Base-by-base conservation (phyloP, 2,329 filamentous ascomycete species). In the Phialophora tarda region DNA sequence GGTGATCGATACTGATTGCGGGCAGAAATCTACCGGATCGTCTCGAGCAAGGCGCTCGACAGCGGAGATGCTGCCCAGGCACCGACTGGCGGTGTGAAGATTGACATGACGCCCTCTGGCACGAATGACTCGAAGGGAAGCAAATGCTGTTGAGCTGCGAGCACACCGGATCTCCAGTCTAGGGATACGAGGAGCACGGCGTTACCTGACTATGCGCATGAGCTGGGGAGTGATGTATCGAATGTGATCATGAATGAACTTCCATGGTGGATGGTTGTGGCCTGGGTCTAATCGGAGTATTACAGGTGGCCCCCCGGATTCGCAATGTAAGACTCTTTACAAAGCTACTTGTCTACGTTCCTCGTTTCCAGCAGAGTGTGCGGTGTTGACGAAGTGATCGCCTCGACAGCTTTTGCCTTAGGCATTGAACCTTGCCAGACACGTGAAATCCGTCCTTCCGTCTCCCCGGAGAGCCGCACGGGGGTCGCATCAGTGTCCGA, bases 41-140 rank as follows among this genome's bases (percentile, higher is more conserved):
- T 99, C 72, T 98, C 94, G 64, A 95, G 91, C 87, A 98, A 98
- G 86, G 92, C 93, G 50, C 88, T 98, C 75, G 94, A 97, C 78
- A 91, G 91, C 77, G 92, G 91, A 77, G 93, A 97, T 74, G 87
- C 88, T 69, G 85, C 89, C 71, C 90, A 92, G 78, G 90, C 91
- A 72, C 90, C 95, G 75, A 88, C 91, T 73, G 91, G 92, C 75
- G 89, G 88, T 74, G 92, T 91, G 78, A 82, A 85, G 58, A 91
- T 98, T 76, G 90, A 92, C 71, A 90, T 97, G 75, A 94, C 88
- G 85, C 92, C 94, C 82, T 88, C 92, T 59, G 88, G 91, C 73
- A 91, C 95, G 74, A 86, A 92, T 75, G 86, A 91, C 74, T 85
- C 87, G 75, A 94, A 96, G 85, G 85, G 88, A 72, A 89, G 90